These are phyloP conservation scores for Coemansia sp. DNA, from an alignment of 192 early-diverging fungal species.

Conservation along the genomic window DNA sequence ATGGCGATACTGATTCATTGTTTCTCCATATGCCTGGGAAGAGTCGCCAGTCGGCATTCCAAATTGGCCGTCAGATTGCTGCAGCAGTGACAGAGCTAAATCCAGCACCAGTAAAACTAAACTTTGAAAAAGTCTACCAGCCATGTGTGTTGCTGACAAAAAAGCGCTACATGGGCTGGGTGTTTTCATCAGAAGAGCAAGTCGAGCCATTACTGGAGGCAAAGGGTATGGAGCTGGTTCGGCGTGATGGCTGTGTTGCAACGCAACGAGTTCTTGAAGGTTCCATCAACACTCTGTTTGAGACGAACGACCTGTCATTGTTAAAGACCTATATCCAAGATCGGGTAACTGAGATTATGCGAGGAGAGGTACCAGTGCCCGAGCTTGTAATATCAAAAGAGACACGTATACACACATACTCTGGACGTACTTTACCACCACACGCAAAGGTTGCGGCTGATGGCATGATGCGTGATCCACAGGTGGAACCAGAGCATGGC, in stretches of 20 bases:
- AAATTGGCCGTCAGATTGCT: conserved; percentile 81
- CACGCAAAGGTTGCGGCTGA: conserved; percentile 70
- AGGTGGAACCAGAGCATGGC: conserved; percentile 79
- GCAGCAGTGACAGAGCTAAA: conserved; percentile 69
- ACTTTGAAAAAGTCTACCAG: conserved; percentile 94
- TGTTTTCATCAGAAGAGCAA: conserved; percentile 66
- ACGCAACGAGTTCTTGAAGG: conserved; percentile 78
- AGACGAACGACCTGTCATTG: conserved; percentile 73
- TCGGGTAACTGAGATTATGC: conserved; percentile 73
- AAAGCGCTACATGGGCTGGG: conserved; percentile 91
- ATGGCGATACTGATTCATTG: conserved; percentile 93
- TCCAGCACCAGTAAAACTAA: conserved; percentile 82
- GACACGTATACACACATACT: conserved; percentile 78
- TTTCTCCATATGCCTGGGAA: conserved; percentile 77
- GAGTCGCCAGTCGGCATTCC: conserved; percentile 71
- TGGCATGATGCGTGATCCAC: conserved; percentile 66
- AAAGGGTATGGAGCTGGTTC: conserved; percentile 94
- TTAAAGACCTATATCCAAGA: conserved; percentile 72
- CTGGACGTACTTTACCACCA: conserved; percentile 59
- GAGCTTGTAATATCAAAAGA: conserved; percentile 92
- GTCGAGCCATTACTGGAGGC: conserved; percentile 80
- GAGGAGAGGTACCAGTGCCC: conserved; percentile 61
- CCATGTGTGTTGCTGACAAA: conserved; percentile 88
- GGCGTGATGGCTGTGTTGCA: conserved; percentile 80
- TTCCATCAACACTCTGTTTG: conserved; percentile 76